phyloP scores from a whole-genome alignment of 2,329 filamentous ascomycete species.

The Fusarium falciforme region DNA sequence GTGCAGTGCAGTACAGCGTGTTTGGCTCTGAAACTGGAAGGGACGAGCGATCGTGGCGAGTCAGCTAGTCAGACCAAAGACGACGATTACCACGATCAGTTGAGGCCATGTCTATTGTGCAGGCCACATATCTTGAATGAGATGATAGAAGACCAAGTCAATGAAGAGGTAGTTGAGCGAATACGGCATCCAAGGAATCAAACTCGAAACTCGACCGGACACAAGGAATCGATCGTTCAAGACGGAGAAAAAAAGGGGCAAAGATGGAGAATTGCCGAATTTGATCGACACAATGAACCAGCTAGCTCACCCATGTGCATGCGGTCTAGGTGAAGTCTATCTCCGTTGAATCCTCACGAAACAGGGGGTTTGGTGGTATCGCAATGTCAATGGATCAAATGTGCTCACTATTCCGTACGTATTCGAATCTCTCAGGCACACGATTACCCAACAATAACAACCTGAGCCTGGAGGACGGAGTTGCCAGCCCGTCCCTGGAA shows the following conservation, averaged over 20 bases:
- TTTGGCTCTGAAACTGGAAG: slow-evolving; percentile 20
- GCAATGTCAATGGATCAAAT: not conserved
- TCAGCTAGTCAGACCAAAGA: slow-evolving; percentile 17
- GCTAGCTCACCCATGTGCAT: slow-evolving; percentile 26
- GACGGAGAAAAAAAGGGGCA: slow-evolving; percentile 28
- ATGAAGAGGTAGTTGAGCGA: not conserved
- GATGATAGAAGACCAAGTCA: not conserved
- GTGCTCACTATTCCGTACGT: not conserved
- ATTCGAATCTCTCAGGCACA: not conserved
- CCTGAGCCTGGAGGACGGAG: not conserved
- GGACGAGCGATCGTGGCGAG: slow-evolving; percentile 25
- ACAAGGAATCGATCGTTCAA: not conserved
- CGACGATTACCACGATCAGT: not conserved
- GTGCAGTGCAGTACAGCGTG: not conserved
- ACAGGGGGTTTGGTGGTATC: not conserved
- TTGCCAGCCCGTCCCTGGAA: not conserved
- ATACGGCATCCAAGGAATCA: not conserved
- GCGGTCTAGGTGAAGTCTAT: slow-evolving; percentile 30
- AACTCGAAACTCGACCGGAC: not conserved
- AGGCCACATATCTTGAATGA: not conserved
- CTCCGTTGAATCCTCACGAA: slow-evolving; percentile 22
- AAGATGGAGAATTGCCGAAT: slow-evolving; percentile 25
- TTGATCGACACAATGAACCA: slow-evolving; percentile 35
- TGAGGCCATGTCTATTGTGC: not conserved
- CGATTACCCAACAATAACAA: not conserved